Percentiles rank a stretch among this genome's conserved stretches.
These are phyloP conservation scores for Cnidoscolus chayamansa DNA, from an alignment of 441 rosid species.

Conservation along the genomic window DNA sequence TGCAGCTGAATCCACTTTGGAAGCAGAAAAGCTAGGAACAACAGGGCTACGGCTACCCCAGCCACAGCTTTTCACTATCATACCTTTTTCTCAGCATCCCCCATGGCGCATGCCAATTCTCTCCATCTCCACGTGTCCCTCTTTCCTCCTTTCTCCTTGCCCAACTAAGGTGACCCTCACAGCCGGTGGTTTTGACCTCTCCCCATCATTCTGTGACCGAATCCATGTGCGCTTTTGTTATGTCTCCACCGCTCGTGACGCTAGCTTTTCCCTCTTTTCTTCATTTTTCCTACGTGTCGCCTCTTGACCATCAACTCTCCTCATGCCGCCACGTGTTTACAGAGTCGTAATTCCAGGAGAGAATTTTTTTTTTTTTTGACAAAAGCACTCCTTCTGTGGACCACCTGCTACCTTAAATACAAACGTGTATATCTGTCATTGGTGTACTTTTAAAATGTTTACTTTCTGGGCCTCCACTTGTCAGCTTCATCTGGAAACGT, in stretches of 20 bases:
- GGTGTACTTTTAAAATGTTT: not conserved
- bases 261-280: not conserved
- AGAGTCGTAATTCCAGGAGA: not conserved
- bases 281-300: conserved; percentile 6
- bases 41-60: not conserved
- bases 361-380: not conserved
- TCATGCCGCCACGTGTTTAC: conserved; percentile 10
- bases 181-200: conserved; percentile 5
- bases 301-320: not conserved
- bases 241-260: not conserved
- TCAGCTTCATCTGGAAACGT: conserved; percentile 15
- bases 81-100: not conserved
- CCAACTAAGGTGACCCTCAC: not conserved
- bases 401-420: not conserved
- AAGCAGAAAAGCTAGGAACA: not conserved
- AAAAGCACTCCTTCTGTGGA: not conserved
- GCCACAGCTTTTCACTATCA: not conserved
- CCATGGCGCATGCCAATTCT: not conserved
- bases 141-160: not conserved
- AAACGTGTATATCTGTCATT: not conserved
- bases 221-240: conserved; percentile 15
- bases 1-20: not conserved
- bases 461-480: conserved; percentile 14
- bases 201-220: not conserved
- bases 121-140: not conserved